Base-by-base conservation (phyloP, 345 rosid genomes). In the Capsella bursapastoris region DNA sequence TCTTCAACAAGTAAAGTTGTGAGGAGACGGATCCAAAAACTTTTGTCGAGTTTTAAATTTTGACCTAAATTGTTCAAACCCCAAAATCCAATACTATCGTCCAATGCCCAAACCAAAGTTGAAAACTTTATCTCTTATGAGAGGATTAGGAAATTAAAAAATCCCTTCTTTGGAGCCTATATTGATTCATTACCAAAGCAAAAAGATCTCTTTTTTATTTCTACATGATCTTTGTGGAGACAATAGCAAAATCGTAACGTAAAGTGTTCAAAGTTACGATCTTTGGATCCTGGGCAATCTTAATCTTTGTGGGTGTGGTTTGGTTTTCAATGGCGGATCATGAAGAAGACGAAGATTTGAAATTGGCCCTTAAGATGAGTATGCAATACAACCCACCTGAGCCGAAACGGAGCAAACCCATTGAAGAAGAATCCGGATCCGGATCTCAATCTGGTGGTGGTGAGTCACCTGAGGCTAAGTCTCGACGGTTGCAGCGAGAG, bases 381-480 rank as follows among this genome's bases (percentile, higher is more conserved):
- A 90, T 92, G 96, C 97, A 95, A 71, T 70, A 75, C 85, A 69
- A 87, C 28, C 95, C 87, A 5, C 97, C 97, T n/a, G 98, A 94
- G 83, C 87, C 97, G 34, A 91, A 95, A 79, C 82, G 99, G 41
- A 95, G 97, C 84, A 95, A 86, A 83, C 97, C 97, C 4, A 78
- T 93, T 74, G 94, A 88, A 57, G 94, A 88, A 57, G 82, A 81
- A 37, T 66, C 80, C 50, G 83, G 82, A 58, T 66, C 78, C 62
- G 74, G 73, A 44, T 78, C 82, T 45, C 79, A 29, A 12, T 14
- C 74, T 0, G 68, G 49, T 78, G 56, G 53, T 12, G 73, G 66
- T 28, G 80, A 62, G 27, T 85, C 95, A 29, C 88, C 89, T 10
- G 93, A 86, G 78, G 92, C 77, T 0, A 80, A 90, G 4, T 76